Percentiles rank a stretch among this genome's conserved stretches.
phyloP scores from a whole-genome alignment of 202 grass and related monocot genomes.

The Panicum virgatum region DNA sequence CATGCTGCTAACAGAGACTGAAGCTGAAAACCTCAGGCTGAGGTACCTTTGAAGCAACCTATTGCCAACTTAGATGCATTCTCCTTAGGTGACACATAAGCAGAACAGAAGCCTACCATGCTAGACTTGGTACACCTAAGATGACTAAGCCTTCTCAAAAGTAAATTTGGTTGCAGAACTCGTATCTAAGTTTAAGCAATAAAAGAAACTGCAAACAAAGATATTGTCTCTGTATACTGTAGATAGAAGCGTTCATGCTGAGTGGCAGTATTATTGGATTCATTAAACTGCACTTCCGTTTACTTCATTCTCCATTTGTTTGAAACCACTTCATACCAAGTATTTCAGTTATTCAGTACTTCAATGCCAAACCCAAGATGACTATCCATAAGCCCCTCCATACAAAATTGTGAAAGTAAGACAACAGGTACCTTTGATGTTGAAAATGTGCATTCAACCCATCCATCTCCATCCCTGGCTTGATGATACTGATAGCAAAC shows the following conservation, averaged over 20 bases:
- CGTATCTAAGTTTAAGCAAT: constrained; percentile 17
- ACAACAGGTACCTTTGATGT: constrained; percentile 59
- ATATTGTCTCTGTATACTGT: background rate
- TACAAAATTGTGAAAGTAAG: constrained; percentile 5
- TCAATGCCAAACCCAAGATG: background rate
- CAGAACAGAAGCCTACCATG: background rate
- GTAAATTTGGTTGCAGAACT: background rate
- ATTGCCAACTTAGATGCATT: constrained; percentile 16
- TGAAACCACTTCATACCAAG: constrained; percentile 9
- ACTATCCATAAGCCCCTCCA: constrained; percentile 12
- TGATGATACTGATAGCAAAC: constrained; percentile 82
- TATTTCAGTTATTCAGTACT: background rate
- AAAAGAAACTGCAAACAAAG: background rate
- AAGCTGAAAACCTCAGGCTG: background rate
- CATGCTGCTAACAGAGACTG: constrained; percentile 11
- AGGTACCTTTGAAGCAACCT: constrained; percentile 14
- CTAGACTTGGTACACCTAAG: constrained; percentile 3
- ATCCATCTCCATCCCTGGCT: constrained; percentile 96
- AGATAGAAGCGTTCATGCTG: background rate
- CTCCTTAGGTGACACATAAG: background rate
- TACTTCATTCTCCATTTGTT: constrained; percentile 16
- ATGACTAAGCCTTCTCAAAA: background rate
- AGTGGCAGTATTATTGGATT: background rate
- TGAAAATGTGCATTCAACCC: constrained; percentile 84
- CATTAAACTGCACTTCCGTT: constrained; percentile 1